Percentiles rank a stretch among this genome's conserved stretches.
Evolutionary conservation across 345 rosid genomes (phyloP).

Genomic region (Trapa incisa): DNA sequence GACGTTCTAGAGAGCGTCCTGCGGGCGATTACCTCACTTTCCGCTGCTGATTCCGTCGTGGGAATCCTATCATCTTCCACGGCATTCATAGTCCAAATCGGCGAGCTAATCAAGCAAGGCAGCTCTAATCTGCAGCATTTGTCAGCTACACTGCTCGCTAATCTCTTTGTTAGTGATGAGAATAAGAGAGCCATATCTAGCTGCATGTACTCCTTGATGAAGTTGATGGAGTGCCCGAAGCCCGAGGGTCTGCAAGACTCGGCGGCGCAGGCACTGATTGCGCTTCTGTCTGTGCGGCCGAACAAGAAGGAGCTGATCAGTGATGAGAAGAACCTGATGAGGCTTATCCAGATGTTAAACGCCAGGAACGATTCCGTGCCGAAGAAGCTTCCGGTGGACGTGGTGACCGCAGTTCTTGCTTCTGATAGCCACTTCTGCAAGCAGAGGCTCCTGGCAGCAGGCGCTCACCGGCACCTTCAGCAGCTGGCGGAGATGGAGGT

Average conservation of each 20-base stretch:
- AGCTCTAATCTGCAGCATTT: conserved; percentile 37
- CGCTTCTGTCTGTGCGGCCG: conserved; percentile 40
- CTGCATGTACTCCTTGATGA: conserved; percentile 43
- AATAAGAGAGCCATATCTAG: conserved; percentile 59
- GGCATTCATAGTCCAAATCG: conserved; percentile 33
- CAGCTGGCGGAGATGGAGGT: conserved; percentile 47
- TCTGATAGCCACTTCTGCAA: conserved; percentile 41
- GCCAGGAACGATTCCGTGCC: conserved; percentile 37
- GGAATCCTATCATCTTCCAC: conserved; percentile 51
- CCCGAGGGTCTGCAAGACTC: conserved; percentile 65
- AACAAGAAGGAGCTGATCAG: conserved; percentile 50
- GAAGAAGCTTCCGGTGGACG: conserved; percentile 53
- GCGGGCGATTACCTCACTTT: conserved; percentile 35
- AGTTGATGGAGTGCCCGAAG: conserved; percentile 58
- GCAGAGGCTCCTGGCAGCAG: conserved; percentile 39
- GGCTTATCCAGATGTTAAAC: conserved; percentile 61
- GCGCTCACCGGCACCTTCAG: conserved; percentile 49
- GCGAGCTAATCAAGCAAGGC: conserved; percentile 51
- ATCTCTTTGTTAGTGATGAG: conserved; percentile 43
- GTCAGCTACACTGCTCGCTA: conserved; percentile 38
- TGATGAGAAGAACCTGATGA: conserved; percentile 61
- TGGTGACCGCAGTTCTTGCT: conserved; percentile 30
- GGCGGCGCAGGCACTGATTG: conserved; percentile 40
- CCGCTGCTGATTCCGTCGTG: conserved; percentile 19
- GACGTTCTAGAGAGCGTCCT: conserved; percentile 38